Conservation (phyloP, 495 filamentous ascomycete genomes). For the Margaritispora aquatica region DNA sequence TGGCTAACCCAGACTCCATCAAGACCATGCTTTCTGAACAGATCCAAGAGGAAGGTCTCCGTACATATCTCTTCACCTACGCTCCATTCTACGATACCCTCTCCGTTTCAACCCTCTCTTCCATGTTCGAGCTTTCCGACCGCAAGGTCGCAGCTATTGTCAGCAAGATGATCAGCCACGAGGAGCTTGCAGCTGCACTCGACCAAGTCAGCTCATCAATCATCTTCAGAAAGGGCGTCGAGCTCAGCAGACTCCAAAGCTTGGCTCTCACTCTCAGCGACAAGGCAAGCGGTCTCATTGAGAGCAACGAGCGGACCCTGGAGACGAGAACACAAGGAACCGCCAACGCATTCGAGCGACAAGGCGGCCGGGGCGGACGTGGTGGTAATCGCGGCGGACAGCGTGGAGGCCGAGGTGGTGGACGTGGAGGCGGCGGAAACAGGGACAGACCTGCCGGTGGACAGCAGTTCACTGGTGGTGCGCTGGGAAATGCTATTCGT, state of each 20-base stretch:
- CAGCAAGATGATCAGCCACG: slow-evolving; percentile 99
- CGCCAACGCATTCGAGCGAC: slow-evolving; percentile 87
- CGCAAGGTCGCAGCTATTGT: slow-evolving; percentile 91
- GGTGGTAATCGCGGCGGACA: slow-evolving; percentile 64
- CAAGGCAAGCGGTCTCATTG: slow-evolving; percentile 92
- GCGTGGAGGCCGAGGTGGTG: slow-evolving; percentile 63
- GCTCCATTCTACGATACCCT: slow-evolving; percentile 99
- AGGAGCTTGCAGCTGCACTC: slow-evolving; percentile 90
- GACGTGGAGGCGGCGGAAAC: slow-evolving; percentile 41
- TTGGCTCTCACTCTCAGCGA: slow-evolving; percentile 89
- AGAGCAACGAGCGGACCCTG: slow-evolving; percentile 92
- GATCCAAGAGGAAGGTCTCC: slow-evolving; percentile 95
- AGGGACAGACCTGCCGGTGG: slow-evolving; percentile 50
- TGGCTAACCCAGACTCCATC: slow-evolving; percentile 82
- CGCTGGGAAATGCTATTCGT: slow-evolving; percentile 47
- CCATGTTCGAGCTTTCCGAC: slow-evolving; percentile 91
- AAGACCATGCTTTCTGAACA: slow-evolving; percentile 95
- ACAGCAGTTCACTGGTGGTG: slow-evolving; percentile 52
- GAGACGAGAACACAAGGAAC: slow-evolving; percentile 96
- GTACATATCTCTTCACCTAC: slow-evolving; percentile 99
- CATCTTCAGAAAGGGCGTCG: slow-evolving; percentile 98
- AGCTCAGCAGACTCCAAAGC: slow-evolving; percentile 92
- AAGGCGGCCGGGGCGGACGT: slow-evolving; percentile 68
- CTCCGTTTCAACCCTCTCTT: slow-evolving; percentile 71
- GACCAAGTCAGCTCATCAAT: slow-evolving; percentile 97